Evolutionary conservation across 176 grass and related monocot species (phyloP).

Genomic region (Carex parvula): DNA sequence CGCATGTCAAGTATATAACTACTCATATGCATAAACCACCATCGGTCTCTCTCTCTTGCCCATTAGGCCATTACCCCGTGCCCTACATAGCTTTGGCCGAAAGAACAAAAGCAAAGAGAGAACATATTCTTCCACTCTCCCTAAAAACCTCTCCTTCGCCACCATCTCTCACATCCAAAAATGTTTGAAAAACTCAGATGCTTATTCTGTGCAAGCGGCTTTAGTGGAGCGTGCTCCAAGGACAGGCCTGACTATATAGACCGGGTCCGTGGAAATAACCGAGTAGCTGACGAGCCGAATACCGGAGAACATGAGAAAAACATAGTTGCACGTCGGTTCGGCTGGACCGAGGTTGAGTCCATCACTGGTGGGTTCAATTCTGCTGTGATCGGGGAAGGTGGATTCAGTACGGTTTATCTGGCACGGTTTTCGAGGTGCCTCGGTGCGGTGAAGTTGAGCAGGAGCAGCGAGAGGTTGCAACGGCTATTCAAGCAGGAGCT

Average conservation of each 20-base stretch:
- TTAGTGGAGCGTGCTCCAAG: constrained; percentile 33
- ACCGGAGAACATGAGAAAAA: constrained; percentile 3
- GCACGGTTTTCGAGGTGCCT: constrained; percentile 39
- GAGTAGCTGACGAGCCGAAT: constrained; percentile 52
- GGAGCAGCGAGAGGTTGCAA: constrained; percentile 70
- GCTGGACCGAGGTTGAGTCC: constrained; percentile 64
- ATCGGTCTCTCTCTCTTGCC: not conserved
- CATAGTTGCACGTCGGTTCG: constrained; percentile 30
- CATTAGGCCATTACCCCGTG: not conserved
- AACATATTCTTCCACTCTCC: constrained; percentile 29
- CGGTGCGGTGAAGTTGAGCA: constrained; percentile 63
- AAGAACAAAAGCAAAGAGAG: constrained; percentile 32
- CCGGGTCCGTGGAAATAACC: constrained; percentile 20
- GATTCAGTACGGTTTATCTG: constrained; percentile 82
- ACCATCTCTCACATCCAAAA: not conserved
- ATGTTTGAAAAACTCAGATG: constrained; percentile 55
- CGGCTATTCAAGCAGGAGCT: constrained; percentile 69
- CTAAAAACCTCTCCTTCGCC: constrained; percentile 18
- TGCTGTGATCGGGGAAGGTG: constrained; percentile 62
- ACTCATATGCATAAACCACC: not conserved
- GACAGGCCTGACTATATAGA: constrained; percentile 10
- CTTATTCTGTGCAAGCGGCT: constrained; percentile 35
- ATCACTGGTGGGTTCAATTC: constrained; percentile 55
- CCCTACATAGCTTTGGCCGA: constrained; percentile 6
- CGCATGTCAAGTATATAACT: constrained; percentile 8